Evolutionary conservation across 306 rosid genomes (phyloP).

Genomic region (Cercis canadensis): DNA sequence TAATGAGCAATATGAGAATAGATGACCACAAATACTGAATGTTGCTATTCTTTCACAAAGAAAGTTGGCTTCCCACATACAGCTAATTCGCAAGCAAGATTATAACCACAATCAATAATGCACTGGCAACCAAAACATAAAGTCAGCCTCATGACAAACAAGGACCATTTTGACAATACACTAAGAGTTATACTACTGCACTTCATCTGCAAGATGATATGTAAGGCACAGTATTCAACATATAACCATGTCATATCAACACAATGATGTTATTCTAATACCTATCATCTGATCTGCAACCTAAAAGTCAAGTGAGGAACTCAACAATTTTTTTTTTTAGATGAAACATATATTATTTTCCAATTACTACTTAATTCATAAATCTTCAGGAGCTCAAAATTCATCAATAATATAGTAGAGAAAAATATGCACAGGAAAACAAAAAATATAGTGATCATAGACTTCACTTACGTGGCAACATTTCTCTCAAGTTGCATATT

Average conservation of each 20-base stretch:
- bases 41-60: neutral
- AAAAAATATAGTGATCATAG: slow-evolving; percentile 29
- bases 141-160: neutral
- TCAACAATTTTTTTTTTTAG: neutral
- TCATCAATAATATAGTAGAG: slow-evolving; percentile 16
- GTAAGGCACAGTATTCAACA: slow-evolving; percentile 28
- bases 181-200: slow-evolving; percentile 7
- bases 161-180: slow-evolving; percentile 1
- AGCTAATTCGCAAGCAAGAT: neutral
- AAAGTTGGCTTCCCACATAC: slow-evolving; percentile 14
- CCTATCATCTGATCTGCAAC: slow-evolving; percentile 1
- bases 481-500: slow-evolving; percentile 87
- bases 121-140: slow-evolving; percentile 4
- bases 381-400: slow-evolving; percentile 4
- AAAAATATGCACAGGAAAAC: slow-evolving; percentile 26
- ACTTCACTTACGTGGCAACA: slow-evolving; percentile 87
- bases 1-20: slow-evolving; percentile 21
- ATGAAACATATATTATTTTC: no score
- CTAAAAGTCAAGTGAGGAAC: slow-evolving; percentile 21
- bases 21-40: slow-evolving; percentile 10
- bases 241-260: slow-evolving; percentile 8
- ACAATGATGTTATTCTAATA: slow-evolving; percentile 15
- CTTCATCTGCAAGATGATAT: slow-evolving; percentile 21
- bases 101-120: slow-evolving; percentile 17
- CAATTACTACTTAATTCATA: no score